Base-by-base conservation (phyloP, 2,329 filamentous ascomycete species). In the Fusarium marasasianum region DNA sequence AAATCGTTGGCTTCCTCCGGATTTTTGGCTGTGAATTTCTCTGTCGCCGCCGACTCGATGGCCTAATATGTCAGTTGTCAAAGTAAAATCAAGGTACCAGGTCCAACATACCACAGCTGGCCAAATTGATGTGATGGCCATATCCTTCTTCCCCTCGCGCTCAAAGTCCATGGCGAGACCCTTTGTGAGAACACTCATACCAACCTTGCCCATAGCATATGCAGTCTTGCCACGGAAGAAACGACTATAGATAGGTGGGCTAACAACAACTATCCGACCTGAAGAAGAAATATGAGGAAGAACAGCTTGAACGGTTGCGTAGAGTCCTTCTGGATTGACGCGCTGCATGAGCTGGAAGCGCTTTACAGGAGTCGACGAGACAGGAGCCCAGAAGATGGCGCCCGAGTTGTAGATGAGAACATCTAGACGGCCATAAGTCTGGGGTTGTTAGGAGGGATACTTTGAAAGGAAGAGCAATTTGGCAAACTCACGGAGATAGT, bases 161-260 rank as follows among this genome's bases (percentile, higher is more conserved):
- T 89, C 84, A 79, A 93, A 94, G 77, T 97, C 94, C 92, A 96
- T 94, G 1, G 92, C 93, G 20, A 97, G 84, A 0, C 94, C 94
- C 80, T 94, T 94, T 0, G 92, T 94, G 50, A 97, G 80, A 8
- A 96, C 92, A 77, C 90, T 93, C 94, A 97, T 97, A 50, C 87
- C 93, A 7, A 96, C 88, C 80, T 96, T 96, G 4, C 91, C 91
- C 82, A 91, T 87, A 6, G 94, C 93, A 83, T 97, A 97, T 20
- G 92, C 93, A 4, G 94, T 93, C 87, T 97, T 97, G 17, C 94
- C 94, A 29, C 93, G 84, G 81, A 96, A 95, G 82, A 97, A 97
- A 37, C 94, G 87, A 72, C 90, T 93, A 82, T 97, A 97, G 65
- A 97, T 95, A 4, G 94, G 94, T 31, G 94, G 94, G 78, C 91